These are phyloP conservation scores for Leavenworthia alabamica DNA, from an alignment of 345 rosid genomes.

Conservation along the genomic window DNA sequence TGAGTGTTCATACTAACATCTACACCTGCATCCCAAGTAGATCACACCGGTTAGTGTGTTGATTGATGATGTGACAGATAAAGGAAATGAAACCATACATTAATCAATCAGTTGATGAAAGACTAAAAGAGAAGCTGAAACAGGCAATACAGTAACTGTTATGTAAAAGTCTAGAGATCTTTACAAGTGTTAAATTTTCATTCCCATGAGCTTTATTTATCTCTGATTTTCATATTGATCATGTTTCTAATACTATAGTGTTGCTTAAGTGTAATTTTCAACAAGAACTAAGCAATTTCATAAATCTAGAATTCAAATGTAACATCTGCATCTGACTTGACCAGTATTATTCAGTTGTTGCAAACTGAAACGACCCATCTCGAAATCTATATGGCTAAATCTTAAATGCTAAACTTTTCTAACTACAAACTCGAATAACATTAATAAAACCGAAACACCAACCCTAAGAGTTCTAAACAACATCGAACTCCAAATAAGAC, in stretches of 20 bases:
- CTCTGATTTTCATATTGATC: neutral
- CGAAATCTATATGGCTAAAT: too few species aligned
- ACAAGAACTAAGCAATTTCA: conserved; percentile 1
- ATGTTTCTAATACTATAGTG: neutral
- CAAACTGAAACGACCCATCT: too few species aligned
- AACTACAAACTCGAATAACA: too few species aligned
- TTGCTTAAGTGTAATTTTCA: neutral
- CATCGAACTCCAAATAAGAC: too few species aligned
- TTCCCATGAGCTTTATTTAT: neutral
- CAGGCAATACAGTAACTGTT: neutral
- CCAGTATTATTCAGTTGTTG: too few species aligned
- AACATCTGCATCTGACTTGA: neutral
- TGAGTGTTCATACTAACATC: conserved; percentile 99
- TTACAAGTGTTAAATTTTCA: neutral
- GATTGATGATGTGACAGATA: neutral
- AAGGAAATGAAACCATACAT: neutral
- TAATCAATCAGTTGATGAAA: neutral
- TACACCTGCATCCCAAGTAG: conserved; percentile 57
- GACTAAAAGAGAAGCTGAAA: neutral
- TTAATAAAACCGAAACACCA: too few species aligned
- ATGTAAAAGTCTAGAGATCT: neutral
- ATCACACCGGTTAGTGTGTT: neutral
- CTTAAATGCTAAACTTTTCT: too few species aligned
- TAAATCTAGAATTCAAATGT: neutral
- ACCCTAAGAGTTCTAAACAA: too few species aligned